Evolutionary conservation across 371 early-diverging fungal species (phyloP), one percentile per base, ranked within the genome.

Genomic region (Dichotomocladium elegans): DNA sequence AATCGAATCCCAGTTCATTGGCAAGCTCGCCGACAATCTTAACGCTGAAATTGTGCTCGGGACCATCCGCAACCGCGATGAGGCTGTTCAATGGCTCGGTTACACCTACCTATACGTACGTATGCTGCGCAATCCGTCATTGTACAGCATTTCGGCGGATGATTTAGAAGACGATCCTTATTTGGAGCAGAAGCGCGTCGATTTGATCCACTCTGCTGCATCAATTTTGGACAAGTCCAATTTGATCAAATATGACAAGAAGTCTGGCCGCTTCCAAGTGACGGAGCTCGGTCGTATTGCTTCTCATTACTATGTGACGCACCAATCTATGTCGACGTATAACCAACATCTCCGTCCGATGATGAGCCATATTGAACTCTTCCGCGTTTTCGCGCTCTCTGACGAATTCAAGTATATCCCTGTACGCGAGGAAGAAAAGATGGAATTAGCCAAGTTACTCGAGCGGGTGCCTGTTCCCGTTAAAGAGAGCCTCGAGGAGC

Each of bases 31-130:
- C 14, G 99, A 99, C 68, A 85, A 87, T 41, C 71, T 99, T 49
- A 98, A 97, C 63, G 96, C 99, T 0, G 99, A 99, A 72, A 91
- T 99, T 46, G 93, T 93, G n/a, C 68, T 98, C 40, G 95, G 96
- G 4, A 87, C 89, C 0, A 86, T 99, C 53, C 85, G 90, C 47
- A 90, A 82, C 68, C 84, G 95, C 10, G 88, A 92, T 41, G 99
- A 98, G 31, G 99, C 96, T 0, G 91, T 95, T 0, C 82, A 91
- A 54, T 99, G 99, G 99, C 74, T 99, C 21, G 94, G 93, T 24
- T 93, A 93, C 68, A 95, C 99, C 4, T 99, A 99, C 70, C 74
- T 98, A 48, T 96, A 93, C 67, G 91, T 99, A 14, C 87, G 99
- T 52, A 98, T 99, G 98, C 72, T 91, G 51, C 81, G 91, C 17